phyloP scores from a whole-genome alignment of 495 filamentous ascomycete genomes.

The Daldinia caldariorum region DNA sequence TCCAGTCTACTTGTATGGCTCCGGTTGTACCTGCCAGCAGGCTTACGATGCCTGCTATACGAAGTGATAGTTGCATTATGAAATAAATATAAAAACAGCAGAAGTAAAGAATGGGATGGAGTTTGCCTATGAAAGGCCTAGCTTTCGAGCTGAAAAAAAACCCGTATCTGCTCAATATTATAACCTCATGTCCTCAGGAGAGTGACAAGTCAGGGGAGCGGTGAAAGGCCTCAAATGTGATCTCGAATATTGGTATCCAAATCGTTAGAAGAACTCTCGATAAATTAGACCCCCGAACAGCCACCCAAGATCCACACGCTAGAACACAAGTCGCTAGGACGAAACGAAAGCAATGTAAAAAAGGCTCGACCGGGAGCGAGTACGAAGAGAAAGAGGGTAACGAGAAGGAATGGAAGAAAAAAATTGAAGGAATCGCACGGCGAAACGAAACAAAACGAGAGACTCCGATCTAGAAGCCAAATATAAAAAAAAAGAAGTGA shows the following conservation, averaged over 20 bases:
- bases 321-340: conserved; percentile 15
- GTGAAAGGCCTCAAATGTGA: background rate
- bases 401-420: conserved; percentile 19
- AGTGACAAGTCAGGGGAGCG: background rate
- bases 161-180: conserved; percentile 21
- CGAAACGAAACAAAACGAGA: conserved; percentile 44
- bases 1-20: conserved; percentile 37
- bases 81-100: conserved; percentile 25
- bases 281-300: background rate
- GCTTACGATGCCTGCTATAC: conserved; percentile 34
- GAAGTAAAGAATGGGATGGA: conserved; percentile 12
- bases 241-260: conserved; percentile 1
- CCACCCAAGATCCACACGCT: background rate
- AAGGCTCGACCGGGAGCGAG: conserved; percentile 43
- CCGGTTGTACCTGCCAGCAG: conserved; percentile 43
- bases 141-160: conserved; percentile 29
- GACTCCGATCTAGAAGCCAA: conserved; percentile 41
- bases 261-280: conserved; percentile 12
- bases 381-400: conserved; percentile 2
- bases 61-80: conserved; percentile 37
- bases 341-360: conserved; percentile 14
- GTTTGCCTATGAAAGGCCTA: conserved; percentile 27
- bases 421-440: conserved; percentile 30
- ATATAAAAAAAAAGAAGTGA: conserved; percentile 36
- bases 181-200: conserved; percentile 31